phyloP scores from a whole-genome alignment of 176 grass and related monocot species.

The Musa itinerans region DNA sequence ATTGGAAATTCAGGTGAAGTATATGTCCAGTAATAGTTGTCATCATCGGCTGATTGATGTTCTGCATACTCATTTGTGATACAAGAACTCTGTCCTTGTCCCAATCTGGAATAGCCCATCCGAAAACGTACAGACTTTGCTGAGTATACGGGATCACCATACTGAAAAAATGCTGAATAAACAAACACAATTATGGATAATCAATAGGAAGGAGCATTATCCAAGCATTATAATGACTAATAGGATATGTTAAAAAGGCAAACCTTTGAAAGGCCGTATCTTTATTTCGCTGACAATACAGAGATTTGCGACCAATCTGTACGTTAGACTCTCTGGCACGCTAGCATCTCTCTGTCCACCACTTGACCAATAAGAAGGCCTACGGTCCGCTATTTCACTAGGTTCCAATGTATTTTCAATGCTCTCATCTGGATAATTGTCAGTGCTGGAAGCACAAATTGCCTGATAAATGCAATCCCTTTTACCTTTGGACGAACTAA shows the following conservation, averaged over 20 bases:
- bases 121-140: constrained; percentile 46
- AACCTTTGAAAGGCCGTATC: constrained; percentile 66
- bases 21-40: constrained; percentile 75
- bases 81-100: constrained; percentile 17
- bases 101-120: constrained; percentile 52
- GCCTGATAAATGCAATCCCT: constrained; percentile 39
- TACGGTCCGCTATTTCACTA: constrained; percentile 16
- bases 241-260: background rate
- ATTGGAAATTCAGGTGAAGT: constrained; percentile 70
- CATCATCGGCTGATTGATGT: constrained; percentile 26
- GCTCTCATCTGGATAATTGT: constrained; percentile 71
- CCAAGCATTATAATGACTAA: constrained; percentile 4
- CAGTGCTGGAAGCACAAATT: constrained; percentile 80
- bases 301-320: constrained; percentile 44
- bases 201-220: background rate
- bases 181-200: background rate
- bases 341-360: constrained; percentile 33
- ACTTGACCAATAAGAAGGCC: constrained; percentile 91
- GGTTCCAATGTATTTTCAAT: constrained; percentile 62
- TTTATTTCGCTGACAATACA: constrained; percentile 54
- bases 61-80: constrained; percentile 26
- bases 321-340: constrained; percentile 51
- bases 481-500: constrained; percentile 28
- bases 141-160: constrained; percentile 49
- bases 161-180: constrained; percentile 47